Evolutionary conservation across 306 rosid genomes (phyloP).

Genomic region (Phaseolus lunatus): DNA sequence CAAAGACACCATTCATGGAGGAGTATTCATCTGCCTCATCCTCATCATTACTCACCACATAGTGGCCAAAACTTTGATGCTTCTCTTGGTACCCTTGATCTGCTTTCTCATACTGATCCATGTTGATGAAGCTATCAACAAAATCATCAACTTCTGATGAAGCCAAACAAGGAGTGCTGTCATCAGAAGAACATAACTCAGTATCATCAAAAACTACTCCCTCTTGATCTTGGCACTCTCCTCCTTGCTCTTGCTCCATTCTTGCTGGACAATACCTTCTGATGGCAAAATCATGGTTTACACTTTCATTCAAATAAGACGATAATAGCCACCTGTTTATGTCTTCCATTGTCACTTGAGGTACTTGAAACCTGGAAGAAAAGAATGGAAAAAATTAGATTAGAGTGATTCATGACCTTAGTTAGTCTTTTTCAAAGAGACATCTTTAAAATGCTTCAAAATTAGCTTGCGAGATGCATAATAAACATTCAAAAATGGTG

Average conservation of each 20-base stretch:
- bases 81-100: constrained; percentile 48
- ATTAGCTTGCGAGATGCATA: constrained; percentile 1
- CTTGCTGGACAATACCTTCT: constrained; percentile 78
- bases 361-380: constrained; percentile 34
- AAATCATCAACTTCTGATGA: constrained; percentile 75
- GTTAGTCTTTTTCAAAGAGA: constrained; percentile 10
- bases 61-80: constrained; percentile 48
- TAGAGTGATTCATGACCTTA: constrained; percentile 16
- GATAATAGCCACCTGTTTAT: constrained; percentile 56
- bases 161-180: constrained; percentile 57
- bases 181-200: constrained; percentile 53
- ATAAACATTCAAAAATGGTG: constrained; percentile 25
- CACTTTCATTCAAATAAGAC: constrained; percentile 49
- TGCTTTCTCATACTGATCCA: constrained; percentile 55
- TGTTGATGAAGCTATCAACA: constrained; percentile 81
- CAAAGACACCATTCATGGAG: constrained; percentile 38
- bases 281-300: constrained; percentile 67
- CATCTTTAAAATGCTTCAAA: constrained; percentile 7
- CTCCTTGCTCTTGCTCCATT: constrained; percentile 68
- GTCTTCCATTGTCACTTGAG: constrained; percentile 54
- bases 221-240: constrained; percentile 57
- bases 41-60: constrained; percentile 43
- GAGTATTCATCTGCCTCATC: constrained; percentile 42
- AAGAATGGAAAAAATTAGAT: not conserved
- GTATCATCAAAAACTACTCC: constrained; percentile 44